Evolutionary conservation across 2,329 filamentous ascomycete species (phyloP), one percentile per base, ranked within the genome.

Genomic region (Gnomoniopsis sp.): DNA sequence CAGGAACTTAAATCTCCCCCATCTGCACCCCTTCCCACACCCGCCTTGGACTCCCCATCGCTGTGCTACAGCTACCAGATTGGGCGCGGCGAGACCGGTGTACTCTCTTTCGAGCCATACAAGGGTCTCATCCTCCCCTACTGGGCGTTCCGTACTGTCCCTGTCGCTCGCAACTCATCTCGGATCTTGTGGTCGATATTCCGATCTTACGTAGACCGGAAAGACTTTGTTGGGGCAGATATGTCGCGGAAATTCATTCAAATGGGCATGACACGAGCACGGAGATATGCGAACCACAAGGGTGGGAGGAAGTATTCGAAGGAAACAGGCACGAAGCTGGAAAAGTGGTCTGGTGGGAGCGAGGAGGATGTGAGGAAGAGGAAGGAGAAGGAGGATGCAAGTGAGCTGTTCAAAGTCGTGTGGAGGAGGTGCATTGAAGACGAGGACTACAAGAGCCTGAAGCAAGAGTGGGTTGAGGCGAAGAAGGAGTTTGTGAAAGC

Each of bases 171-270:
- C 1, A 69, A 74, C 43, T 84, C 81, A 48, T 80, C 82, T 0
- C 53, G 69, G 1, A 73, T 73, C 1, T 75, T 87, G 0, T 82
- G 77, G 69, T 56, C 63, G 0, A 75, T 77, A 3, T 88, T 87
- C 64, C 66, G 79, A 15, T 70, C 73, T 11, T 87, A 84, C 65
- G 72, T 80, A n/a, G 65, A 67, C 1, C 65, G 74, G 7, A 72
- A 71, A 3, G 84, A 87, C 67, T 85, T 88, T 57, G 81, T 87
- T 0, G 85, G 85, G 12, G 85, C 85, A 74, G 85, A 88, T 58
- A 87, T 87, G 84, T 71, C 77, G 19, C 73, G 84, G 26, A 88
- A 87, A 65, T 88, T 86, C 64, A 75, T 87, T 7, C 83, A 87
- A 68, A 88, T 87, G 85, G 79, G 84, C 2, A 86, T 86, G 82